phyloP scores from a whole-genome alignment of 2,329 filamentous ascomycete species.

The Curvularia sp. region DNA sequence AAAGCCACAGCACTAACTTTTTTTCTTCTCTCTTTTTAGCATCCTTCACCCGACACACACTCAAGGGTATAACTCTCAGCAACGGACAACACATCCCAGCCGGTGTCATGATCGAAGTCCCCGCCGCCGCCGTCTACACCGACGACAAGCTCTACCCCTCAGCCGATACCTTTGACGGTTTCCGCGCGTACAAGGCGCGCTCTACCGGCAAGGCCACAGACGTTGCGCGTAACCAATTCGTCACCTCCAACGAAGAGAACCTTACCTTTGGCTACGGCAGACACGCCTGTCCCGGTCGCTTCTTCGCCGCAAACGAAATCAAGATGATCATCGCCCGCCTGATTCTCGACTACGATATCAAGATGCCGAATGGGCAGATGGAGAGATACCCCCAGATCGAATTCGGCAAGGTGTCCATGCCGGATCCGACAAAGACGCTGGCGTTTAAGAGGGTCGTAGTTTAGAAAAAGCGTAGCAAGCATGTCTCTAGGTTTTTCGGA shows the following conservation, averaged over 20 bases:
- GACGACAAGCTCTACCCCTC: slow-evolving; percentile 36
- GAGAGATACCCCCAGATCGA: slow-evolving; percentile 29
- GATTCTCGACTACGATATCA: slow-evolving; percentile 41
- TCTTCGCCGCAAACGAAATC: slow-evolving; percentile 46
- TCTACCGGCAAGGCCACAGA: slow-evolving; percentile 28
- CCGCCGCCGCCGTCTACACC: slow-evolving; percentile 37
- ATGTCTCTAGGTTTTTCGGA: too few species aligned
- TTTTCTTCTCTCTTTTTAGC: slow-evolving; percentile 19
- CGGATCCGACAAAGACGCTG: slow-evolving; percentile 26
- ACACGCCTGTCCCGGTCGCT: slow-evolving; percentile 46
- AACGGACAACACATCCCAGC: slow-evolving; percentile 59
- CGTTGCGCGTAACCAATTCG: slow-evolving; percentile 44
- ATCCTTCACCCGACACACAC: slow-evolving; percentile 61
- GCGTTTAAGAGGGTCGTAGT: slow-evolving; percentile 28
- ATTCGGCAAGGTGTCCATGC: slow-evolving; percentile 18
- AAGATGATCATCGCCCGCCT: slow-evolving; percentile 44
- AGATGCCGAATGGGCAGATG: slow-evolving; percentile 26
- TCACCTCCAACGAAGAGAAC: slow-evolving; percentile 36
- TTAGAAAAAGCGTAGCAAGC: slow-evolving; percentile 11
- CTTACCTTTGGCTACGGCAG: slow-evolving; percentile 42
- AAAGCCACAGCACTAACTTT: not conserved
- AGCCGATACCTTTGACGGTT: slow-evolving; percentile 41
- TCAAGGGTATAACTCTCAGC: slow-evolving; percentile 61
- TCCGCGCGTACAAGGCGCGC: slow-evolving; percentile 43
- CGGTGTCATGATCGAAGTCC: slow-evolving; percentile 45